Conservation (phyloP, 202 grass and related monocot genomes). For the Panicum virgatum region DNA sequence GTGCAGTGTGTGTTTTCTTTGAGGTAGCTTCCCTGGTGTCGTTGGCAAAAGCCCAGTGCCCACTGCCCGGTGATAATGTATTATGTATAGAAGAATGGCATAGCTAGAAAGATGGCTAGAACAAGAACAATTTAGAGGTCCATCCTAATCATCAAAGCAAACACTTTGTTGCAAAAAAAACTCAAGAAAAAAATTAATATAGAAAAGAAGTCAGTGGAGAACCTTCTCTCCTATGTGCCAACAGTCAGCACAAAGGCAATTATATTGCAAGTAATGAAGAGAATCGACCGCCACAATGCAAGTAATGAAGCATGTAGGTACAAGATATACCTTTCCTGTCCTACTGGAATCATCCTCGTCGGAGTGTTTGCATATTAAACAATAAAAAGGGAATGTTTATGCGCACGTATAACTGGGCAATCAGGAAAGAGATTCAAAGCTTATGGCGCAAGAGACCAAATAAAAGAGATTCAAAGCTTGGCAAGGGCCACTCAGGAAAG, state of each 20-base stretch:
- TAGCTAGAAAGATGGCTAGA: background rate
- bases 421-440: constrained; percentile 36
- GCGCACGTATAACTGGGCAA: background rate
- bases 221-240: constrained; percentile 25
- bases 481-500: constrained; percentile 36
- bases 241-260: constrained; percentile 15
- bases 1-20: constrained; percentile 14
- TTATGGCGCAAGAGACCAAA: constrained; percentile 38
- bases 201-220: background rate
- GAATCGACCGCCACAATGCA: too few relatives aligned
- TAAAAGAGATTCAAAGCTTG: constrained; percentile 40
- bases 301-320: constrained; percentile 8
- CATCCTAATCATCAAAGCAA: constrained; percentile 24
- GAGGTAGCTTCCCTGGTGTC: constrained; percentile 26
- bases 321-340: constrained; percentile 51
- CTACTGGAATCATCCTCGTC: constrained; percentile 24
- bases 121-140: constrained; percentile 29
- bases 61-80: background rate
- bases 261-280: too few relatives aligned
- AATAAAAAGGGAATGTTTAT: background rate
- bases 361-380: background rate
- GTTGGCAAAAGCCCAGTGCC: background rate
- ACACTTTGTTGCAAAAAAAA: background rate
- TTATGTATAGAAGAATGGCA: background rate
- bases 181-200: background rate